Percentiles rank a stretch among this genome's conserved stretches.
Conservation (phyloP, 2,329 filamentous ascomycete genomes). For the Cordyceps javanica region DNA sequence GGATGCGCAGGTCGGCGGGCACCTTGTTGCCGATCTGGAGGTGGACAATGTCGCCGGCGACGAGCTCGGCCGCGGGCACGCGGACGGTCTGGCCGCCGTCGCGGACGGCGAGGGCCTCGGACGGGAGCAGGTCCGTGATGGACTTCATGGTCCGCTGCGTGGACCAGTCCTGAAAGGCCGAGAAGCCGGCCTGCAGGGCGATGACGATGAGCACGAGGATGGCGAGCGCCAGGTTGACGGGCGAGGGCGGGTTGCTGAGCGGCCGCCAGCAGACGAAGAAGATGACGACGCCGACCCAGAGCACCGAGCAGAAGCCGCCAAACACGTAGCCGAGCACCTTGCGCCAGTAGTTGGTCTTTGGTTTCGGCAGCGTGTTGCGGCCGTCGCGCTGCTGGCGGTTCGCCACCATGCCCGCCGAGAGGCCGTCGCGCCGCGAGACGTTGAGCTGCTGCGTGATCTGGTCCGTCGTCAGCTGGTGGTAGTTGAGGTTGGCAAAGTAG, state of each 20-base stretch:
- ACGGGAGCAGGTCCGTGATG: conserved; percentile 39
- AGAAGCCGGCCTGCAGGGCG: conserved; percentile 39
- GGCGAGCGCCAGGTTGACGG: conserved; percentile 38
- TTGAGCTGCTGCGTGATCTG: conserved; percentile 35
- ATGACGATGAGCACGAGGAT: conserved; percentile 43
- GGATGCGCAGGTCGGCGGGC: conserved; percentile 40
- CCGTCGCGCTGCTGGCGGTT: conserved; percentile 34
- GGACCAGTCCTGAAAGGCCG: conserved; percentile 43
- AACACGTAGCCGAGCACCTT: conserved; percentile 38
- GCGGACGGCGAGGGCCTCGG: conserved; percentile 37
- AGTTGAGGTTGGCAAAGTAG: conserved; percentile 36
- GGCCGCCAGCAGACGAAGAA: conserved; percentile 44
- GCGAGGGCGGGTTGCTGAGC: conserved; percentile 37
- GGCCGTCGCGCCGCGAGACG: conserved; percentile 27
- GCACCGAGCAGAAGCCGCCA: conserved; percentile 41
- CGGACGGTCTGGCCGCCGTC: conserved; percentile 36
- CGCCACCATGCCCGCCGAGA: conserved; percentile 28
- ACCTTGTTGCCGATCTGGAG: conserved; percentile 42
- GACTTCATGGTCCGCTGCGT: conserved; percentile 40
- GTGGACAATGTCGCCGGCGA: conserved; percentile 40
- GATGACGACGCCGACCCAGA: conserved; percentile 41
- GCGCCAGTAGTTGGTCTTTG: conserved; percentile 37
- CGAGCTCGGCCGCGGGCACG: conserved; percentile 36
- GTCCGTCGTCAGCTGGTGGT: conserved; percentile 28
- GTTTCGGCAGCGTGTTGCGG: conserved; percentile 34